phyloP scores from a whole-genome alignment of 768 basidiomycete species.

The Kwoniella dendrophila region DNA sequence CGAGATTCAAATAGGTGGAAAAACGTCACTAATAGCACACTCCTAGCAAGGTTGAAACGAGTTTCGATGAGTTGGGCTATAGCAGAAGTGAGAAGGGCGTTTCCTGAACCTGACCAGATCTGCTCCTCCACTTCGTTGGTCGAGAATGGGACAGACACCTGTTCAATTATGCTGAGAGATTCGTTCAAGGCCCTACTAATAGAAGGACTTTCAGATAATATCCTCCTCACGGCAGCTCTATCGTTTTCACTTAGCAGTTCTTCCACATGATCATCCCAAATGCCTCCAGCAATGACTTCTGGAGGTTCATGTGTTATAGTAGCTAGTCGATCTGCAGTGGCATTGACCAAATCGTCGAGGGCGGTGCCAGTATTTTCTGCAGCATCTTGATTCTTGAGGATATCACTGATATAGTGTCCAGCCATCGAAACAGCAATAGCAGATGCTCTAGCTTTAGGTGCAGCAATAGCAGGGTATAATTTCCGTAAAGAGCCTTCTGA shows the following conservation, averaged over 20 bases:
- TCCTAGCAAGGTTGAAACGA: conserved; percentile 35
- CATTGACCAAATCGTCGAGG: conserved; percentile 29
- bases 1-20: conserved; percentile 34
- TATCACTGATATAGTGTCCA: conserved; percentile 23
- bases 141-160: neutral
- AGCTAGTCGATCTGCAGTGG: conserved; percentile 16
- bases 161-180: conserved; percentile 26
- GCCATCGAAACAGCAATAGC: conserved; percentile 26
- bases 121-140: conserved; percentile 3
- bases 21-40: conserved; percentile 38
- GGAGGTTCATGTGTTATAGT: conserved; percentile 26
- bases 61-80: conserved; percentile 26
- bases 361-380: conserved; percentile 23
- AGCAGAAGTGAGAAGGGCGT: conserved; percentile 36
- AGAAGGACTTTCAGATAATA: conserved; percentile 29
- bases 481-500: conserved; percentile 26
- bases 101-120: conserved; percentile 34
- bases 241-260: conserved; percentile 38
- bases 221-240: conserved; percentile 19
- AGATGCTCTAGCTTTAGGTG: conserved; percentile 24
- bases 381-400: conserved; percentile 16
- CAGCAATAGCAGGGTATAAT: conserved; percentile 29
- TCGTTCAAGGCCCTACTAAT: conserved; percentile 19
- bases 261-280: conserved; percentile 44
- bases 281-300: conserved; percentile 22